Evolutionary conservation across 2,329 filamentous ascomycete genomes (phyloP), one percentile per base, ranked within the genome.

Genomic region (Alternaria gaisen): DNA sequence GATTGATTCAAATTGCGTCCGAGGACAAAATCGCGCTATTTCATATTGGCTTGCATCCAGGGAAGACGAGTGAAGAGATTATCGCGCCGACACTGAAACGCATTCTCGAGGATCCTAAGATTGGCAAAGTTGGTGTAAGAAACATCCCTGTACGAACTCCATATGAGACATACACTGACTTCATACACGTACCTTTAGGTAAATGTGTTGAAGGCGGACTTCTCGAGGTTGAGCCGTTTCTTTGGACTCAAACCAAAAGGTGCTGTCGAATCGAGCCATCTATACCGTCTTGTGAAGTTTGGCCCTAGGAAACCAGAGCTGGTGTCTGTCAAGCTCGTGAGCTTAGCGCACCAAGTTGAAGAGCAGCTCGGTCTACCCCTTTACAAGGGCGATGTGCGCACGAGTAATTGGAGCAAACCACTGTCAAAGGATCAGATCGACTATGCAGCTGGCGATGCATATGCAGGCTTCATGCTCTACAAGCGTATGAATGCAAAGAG

Each of bases 361-460:
- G 86, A 93, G 24, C 85, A 89, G 67, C 81, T 97, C 6, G 84
- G 87, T 5, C 81, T 96, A 43, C 93, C 93, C 3, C 77, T 97
- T 61, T 89, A 84, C 72, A 97, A 97, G 77, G 92, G 97, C 75
- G 80, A 86, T 42, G 91, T 96, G 2, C 86, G 94, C 18, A 84
- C 84, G 1, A 89, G 92, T 66, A 85, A 94, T 72, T 97, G 94
- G 94, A 87, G 87, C 28, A 80, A 82, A 60, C 72, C 81, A 1
- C 80, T 97, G 34, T 83, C 81, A 20, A 80, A 84, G 65, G 76
- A 86, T 10, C 94, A 97, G 74, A 85, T 92, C 18, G 77, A 85
- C 84, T 94, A 85, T 82, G 79, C 94, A n/a, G 93, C 93, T 2
- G 88, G 90, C 0, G 94, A 97, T 78, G 91, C 93, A 0, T 97